phyloP scores from a whole-genome alignment of 495 filamentous ascomycete genomes.

The Chaetomium tenue region DNA sequence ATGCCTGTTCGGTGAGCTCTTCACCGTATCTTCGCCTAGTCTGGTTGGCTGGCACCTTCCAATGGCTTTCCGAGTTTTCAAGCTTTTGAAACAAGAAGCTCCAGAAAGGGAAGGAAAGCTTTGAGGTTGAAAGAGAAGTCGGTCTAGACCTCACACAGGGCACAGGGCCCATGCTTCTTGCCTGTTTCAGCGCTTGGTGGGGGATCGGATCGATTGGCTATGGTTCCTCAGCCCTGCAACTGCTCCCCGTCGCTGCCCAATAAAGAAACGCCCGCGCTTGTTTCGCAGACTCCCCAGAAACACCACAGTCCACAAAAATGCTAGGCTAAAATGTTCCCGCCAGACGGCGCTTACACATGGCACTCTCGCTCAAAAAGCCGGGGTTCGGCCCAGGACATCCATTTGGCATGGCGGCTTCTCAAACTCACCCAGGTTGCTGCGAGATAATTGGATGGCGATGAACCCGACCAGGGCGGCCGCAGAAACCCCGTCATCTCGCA shows the following conservation, averaged over 20 bases:
- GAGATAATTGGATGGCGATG: conserved; percentile 10
- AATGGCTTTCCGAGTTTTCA: too few species aligned
- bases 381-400: neutral
- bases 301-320: neutral
- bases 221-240: neutral
- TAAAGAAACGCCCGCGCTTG: conserved; percentile 6
- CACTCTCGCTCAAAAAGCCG: neutral
- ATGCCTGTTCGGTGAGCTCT: too few species aligned
- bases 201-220: neutral
- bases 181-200: neutral
- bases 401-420: neutral
- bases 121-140: neutral
- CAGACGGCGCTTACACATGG: conserved; percentile 12
- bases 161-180: conserved; percentile 11
- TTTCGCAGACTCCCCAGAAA: conserved; percentile 2
- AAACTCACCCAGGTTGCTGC: neutral
- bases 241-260: neutral
- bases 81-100: too few species aligned
- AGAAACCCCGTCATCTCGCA: conserved; percentile 14
- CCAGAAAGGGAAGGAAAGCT: too few species aligned
- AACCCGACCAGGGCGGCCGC: conserved; percentile 12
- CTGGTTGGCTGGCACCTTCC: too few species aligned
- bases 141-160: neutral
- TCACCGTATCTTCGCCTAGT: too few species aligned
- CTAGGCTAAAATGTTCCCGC: neutral